Evolutionary conservation across 2,329 filamentous ascomycete genomes (phyloP), one percentile per base, ranked within the genome.

Genomic region (Nigrospora oryzae): DNA sequence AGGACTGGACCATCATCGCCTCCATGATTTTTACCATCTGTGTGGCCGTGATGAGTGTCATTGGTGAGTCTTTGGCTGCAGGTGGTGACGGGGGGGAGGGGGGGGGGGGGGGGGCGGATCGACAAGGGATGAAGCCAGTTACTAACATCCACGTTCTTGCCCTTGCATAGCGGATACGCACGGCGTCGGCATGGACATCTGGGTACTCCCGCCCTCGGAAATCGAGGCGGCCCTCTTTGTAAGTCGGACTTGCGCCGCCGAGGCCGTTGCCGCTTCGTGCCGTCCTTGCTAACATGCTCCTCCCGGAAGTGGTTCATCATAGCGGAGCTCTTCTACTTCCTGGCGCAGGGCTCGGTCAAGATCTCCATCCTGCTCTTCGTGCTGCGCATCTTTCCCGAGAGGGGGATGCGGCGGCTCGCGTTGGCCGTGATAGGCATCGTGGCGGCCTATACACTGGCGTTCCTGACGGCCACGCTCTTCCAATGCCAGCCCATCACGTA

Each of bases 301-400:
- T 11, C 19, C 8, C 13, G 1, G 16, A 4, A 50, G 48, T 48
- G 39, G 16, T 63, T 63, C 40, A 64, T 61, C 46, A 49, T 54
- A 11, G 47, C 57, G 34, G 57, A 62, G 40, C 55, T 64, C n/a
- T 53, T 60, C 32, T 64, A 64, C 49, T 56, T 63, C 23, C 52
- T 56, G 28, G 51, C 58, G 14, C 53, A 60, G 5, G 52, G 55
- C 4, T 50, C 62, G 6, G 58, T 52, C 14, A 62, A 63, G 49
- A 56, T 63, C 23, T 62, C 61, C 5, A 55, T 63, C 39, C 50
- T 63, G 7, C 53, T 53, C 43, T 62, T 63, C 48, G 57, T 57
- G 46, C 57, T 63, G 11, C 55, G 56, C 36, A 54, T 64, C 37
- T 63, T 64, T 33, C 59, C 61, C 2, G 46, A 48, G 17, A 53